Conservation (phyloP, 306 rosid genomes). For the Quercus cerris region DNA sequence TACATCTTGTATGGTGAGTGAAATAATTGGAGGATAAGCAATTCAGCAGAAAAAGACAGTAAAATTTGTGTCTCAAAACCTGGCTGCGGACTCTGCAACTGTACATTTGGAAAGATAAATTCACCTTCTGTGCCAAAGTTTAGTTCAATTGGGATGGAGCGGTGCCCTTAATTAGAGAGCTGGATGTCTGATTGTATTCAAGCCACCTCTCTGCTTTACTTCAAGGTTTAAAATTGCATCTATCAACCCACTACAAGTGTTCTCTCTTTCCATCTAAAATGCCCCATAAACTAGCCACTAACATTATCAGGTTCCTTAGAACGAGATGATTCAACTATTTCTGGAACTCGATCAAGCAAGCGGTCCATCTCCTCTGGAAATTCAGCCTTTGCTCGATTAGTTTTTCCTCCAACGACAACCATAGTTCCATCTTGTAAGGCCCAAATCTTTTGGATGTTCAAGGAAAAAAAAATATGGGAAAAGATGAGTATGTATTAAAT, state of each 20-base stretch:
- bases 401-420: constrained; percentile 79
- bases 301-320: constrained; percentile 33
- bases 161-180: no score
- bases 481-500: not conserved
- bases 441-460: constrained; percentile 69
- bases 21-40: not conserved
- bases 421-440: constrained; percentile 90
- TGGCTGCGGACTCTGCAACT: not conserved
- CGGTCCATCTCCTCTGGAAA: constrained; percentile 80
- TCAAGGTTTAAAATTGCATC: not conserved
- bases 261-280: constrained; percentile 11
- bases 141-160: no score
- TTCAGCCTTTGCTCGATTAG: constrained; percentile 81
- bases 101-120: constrained; percentile 1
- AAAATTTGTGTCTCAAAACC: not conserved
- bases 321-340: constrained; percentile 57
- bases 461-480: constrained; percentile 14
- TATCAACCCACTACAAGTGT: not conserved
- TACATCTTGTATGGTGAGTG: no score
- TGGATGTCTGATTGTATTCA: no score
- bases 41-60: not conserved
- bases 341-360: constrained; percentile 81
- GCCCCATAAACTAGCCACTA: constrained; percentile 40
- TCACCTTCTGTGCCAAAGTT: not conserved
- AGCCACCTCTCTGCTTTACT: no score